Evolutionary conservation across 78 protist species (phyloP).

Genomic region (Polysphondylium violaceum): DNA sequence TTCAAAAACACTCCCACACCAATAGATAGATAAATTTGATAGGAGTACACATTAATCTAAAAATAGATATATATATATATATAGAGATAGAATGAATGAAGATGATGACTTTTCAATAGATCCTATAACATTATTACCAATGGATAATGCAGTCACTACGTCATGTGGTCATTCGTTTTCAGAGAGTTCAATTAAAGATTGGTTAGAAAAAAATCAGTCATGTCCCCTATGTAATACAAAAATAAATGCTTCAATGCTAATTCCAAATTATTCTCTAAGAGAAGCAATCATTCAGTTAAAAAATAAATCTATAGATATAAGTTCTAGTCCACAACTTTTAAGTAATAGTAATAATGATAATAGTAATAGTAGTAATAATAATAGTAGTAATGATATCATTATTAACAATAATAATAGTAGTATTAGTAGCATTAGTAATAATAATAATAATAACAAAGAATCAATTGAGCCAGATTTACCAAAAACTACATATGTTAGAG

Average conservation of each 20-base stretch:
- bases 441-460: neutral
- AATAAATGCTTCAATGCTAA: neutral
- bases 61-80: no score
- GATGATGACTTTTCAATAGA: slow-evolving; percentile 3
- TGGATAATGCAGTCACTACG: slow-evolving; percentile 30
- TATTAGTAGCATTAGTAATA: neutral
- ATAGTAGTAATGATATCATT: neutral
- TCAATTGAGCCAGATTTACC: no score
- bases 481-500: slow-evolving; percentile 52
- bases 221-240: slow-evolving; percentile 56
- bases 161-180: slow-evolving; percentile 70
- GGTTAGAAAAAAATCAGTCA: slow-evolving; percentile 25
- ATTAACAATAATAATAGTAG: neutral
- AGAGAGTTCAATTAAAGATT: neutral
- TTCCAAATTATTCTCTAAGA: slow-evolving; percentile 59
- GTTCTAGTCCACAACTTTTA: neutral
- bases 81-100: neutral
- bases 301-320: neutral
- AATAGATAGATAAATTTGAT: no score
- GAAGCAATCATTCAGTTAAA: slow-evolving; percentile 22
- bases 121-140: neutral
- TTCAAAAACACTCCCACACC: no score
- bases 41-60: no score
- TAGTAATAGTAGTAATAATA: neutral
- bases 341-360: neutral